A percentile compares a stretch with the other conserved stretches of the same genome.
These are phyloP conservation scores for Ottelia alismoides DNA, from an alignment of 106 monocot genomes.

Conservation along the genomic window DNA sequence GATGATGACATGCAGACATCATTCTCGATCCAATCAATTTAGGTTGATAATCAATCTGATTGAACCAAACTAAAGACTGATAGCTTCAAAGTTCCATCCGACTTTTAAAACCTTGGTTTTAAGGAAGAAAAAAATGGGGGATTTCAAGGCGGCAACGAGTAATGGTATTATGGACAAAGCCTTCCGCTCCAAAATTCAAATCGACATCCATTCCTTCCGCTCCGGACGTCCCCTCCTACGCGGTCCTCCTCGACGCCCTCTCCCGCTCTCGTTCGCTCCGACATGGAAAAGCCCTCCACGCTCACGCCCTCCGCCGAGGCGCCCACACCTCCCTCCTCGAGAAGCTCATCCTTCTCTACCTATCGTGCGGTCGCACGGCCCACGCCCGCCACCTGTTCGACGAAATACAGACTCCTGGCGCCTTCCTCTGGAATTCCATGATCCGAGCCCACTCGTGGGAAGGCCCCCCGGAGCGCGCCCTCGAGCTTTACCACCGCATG, in stretches of 20 bases:
- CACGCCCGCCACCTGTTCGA: constrained; percentile 34
- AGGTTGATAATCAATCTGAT: too few species aligned
- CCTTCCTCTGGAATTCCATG: constrained; percentile 67
- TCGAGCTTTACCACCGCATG: constrained; percentile 41
- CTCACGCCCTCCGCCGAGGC: constrained; percentile 11
- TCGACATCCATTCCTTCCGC: too few species aligned
- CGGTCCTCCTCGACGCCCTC: constrained; percentile 19
- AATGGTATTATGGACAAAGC: too few species aligned
- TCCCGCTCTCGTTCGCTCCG: constrained; percentile 10
- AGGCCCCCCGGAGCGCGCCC: constrained; percentile 30
- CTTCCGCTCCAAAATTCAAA: too few species aligned
- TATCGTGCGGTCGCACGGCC: constrained; percentile 17
- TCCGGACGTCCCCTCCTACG: constrained; percentile 10
- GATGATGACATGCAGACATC: too few species aligned
- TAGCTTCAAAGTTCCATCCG: too few species aligned
- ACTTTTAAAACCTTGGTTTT: too few species aligned
- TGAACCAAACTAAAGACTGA: too few species aligned
- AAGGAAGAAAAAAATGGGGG: too few species aligned
- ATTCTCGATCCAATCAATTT: too few species aligned
- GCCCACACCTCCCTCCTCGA: constrained; percentile 26
- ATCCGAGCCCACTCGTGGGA: constrained; percentile 60
- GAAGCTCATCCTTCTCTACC: constrained; percentile 23
- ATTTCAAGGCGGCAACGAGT: too few species aligned
- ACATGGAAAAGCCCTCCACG: constrained; percentile 30
- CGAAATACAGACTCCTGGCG: constrained; percentile 29